Base-by-base conservation (phyloP, 31 red algal genomes). In the Asparagopsis taxiformis region DNA sequence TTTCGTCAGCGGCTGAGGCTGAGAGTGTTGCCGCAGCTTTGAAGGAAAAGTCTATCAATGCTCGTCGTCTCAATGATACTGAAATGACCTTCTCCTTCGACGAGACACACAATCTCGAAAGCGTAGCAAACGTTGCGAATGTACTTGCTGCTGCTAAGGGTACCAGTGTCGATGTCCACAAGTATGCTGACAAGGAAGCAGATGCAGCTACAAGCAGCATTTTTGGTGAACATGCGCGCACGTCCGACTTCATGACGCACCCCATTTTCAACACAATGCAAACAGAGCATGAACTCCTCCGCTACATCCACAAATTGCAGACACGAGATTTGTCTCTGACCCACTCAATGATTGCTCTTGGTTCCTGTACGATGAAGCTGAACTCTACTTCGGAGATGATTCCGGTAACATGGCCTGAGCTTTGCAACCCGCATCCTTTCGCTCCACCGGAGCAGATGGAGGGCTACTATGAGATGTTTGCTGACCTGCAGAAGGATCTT, bases 281-380 rank as follows among this genome's bases (percentile, higher is more conserved):
- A 65, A 94, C 97, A 9, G 97, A 99, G 65, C 84, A 90, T 64
- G 88, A 99, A 72, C 39, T 99, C 29, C 46, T 99, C 50, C 89
- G 97, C 33, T 99, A 99, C 70, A 90, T 99, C 29, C 52, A 94
- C 13, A 88, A 79, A 5, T 79, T 99, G 62, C 72, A 95, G 34
- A 51, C 51, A 1, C 68, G 84, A 20, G 97, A 99, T 53, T 63
- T 99, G 55, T 93, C 92, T 2, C 68, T 99, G 11, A 89, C 84
- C 10, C 89, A 96, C 64, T 99, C 97, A 3, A 99, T 99, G 97
- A 99, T 99, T 65, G 78, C 97, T 29, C 83, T 99, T 11, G 97
- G 97, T 23, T 93, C 88, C 26, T 99, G 97, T 59, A 99, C 97
- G 0, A 99, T 99, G 97, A 99, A 99, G 75, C 61, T 99, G 20